Base-by-base conservation (phyloP, 2,329 filamentous ascomycete species). In the Sporothrix phasma region DNA sequence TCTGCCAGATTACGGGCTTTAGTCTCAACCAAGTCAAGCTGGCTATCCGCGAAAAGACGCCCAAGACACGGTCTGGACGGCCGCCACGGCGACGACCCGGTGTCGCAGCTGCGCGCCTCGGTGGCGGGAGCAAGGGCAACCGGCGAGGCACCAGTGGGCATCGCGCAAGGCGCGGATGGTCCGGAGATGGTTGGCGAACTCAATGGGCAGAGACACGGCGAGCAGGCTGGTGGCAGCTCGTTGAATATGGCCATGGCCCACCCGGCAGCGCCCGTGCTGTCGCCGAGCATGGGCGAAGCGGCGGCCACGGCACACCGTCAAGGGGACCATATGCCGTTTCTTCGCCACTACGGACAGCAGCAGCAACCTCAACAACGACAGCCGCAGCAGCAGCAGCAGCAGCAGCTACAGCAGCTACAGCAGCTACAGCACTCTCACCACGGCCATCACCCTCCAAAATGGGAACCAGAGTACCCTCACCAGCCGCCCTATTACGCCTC, bases 21-120 rank as follows among this genome's bases (percentile, higher is more conserved):
- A 67, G 66, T 59, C 53, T 68, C 6, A 65, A 67, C 59, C 67
- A 69, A 61, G 65, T 69, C 24, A 67, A 66, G 47, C 65, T 65
- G 54, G 68, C 68, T n/a, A 68, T 69, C 61, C 67, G 67, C 60
- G 63, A 67, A 8, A 66, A 67, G 67, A 69, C 64, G 24, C 68
- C 67, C 29, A 66, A 63, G 62, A 56, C 56, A 17, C 68, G 67
- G 4, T 62, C 64, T 3, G 67, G 67, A 26, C 61, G 67, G 47
- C 66, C 66, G 4, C 64, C 65, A 22, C 59, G 67, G 29, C 64
- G 62, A 31, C 61, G 64, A 5, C 51, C 37, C 22, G 49, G 31
- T 11, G 34, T 13, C 2, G 41, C 17, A 31, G 31, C 15, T 8
- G 29, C 17, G 15, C n/a, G 10, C 26, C 6, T 10, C 26, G 5